phyloP scores from a whole-genome alignment of 257 asterid genomes.

The Solanum bulbocastanum region DNA sequence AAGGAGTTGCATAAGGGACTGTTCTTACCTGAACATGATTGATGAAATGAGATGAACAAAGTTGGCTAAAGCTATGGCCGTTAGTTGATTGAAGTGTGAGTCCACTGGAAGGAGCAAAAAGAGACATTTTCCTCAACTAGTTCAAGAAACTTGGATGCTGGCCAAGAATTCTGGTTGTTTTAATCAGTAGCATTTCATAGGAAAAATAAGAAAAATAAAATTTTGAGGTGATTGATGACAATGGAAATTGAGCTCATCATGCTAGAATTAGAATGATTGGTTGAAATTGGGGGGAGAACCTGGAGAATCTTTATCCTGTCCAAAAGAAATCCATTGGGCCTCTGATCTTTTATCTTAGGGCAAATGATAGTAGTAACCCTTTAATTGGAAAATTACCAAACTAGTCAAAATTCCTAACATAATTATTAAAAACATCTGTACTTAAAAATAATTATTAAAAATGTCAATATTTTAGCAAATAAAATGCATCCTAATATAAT shows the following conservation, averaged over 20 bases:
- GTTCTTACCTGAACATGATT: slow-evolving; percentile 41
- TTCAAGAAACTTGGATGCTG: slow-evolving; percentile 13
- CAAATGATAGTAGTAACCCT: not conserved
- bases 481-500: too few species aligned
- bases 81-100: slow-evolving; percentile 25
- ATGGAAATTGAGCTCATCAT: slow-evolving; percentile 13
- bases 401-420: too few species aligned
- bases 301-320: not conserved
- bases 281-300: slow-evolving; percentile 25
- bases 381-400: too few species aligned
- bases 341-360: not conserved
- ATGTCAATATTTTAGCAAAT: too few species aligned
- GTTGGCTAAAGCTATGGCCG: slow-evolving; percentile 14
- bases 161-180: not conserved
- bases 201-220: not conserved
- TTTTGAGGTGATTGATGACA: slow-evolving; percentile 17
- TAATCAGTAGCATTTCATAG: slow-evolving; percentile 14
- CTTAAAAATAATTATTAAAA: too few species aligned
- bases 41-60: slow-evolving; percentile 28
- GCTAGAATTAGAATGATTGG: slow-evolving; percentile 65
- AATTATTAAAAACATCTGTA: too few species aligned
- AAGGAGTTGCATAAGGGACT: slow-evolving; percentile 18
- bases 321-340: not conserved
- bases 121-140: slow-evolving; percentile 38
- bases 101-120: slow-evolving; percentile 40